Evolutionary conservation across 2,329 filamentous ascomycete genomes (phyloP), one percentile per base, ranked within the genome.

Genomic region (Corinectria fuckeliana): DNA sequence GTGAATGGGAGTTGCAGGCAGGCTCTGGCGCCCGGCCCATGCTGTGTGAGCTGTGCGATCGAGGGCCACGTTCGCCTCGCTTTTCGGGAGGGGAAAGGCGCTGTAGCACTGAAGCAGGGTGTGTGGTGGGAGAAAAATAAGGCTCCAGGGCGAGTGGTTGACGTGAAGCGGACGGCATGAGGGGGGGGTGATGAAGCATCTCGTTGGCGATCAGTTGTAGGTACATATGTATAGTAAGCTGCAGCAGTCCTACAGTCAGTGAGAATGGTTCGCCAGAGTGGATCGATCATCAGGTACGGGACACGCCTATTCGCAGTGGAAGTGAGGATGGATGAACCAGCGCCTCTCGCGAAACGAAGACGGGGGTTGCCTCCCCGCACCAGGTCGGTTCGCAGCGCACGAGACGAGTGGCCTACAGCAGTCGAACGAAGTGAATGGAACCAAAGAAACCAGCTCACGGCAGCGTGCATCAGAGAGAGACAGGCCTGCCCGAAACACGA

Each of bases 11-110:
- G n/a, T n/a, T n/a, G n/a, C n/a, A n/a, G n/a, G n/a, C n/a, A n/a
- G n/a, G n/a, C n/a, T n/a, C n/a, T n/a, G n/a, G n/a, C n/a, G n/a
- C n/a, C n/a, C n/a, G n/a, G 39, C 49, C 25, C 26, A 18, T 39
- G 32, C 51, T 11, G 21, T 28, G 41, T 47, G 48, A 69, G 62
- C 66, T 69, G 61, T 67, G 54, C 42, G 50, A 65, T 58, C 47
- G 56, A 64, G 55, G 61, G 68, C 68, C 66, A 65, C 61, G 68
- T 63, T 51, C 68, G 68, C 68, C 68, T 62, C 53, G 66, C 63
- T 67, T 68, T 66, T n/a, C 47, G 26, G 45, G 58, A 59, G 58
- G 61, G 57, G 62, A 49, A 30, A 14, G 6, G 7, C n/a, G 45
- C 47, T 44, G 42, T 44, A 23, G 23, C n/a, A n/a, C n/a, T n/a